phyloP scores from a whole-genome alignment of 108 stramenopile genomes.

The Pseudonitzschia delicatissima region DNA sequence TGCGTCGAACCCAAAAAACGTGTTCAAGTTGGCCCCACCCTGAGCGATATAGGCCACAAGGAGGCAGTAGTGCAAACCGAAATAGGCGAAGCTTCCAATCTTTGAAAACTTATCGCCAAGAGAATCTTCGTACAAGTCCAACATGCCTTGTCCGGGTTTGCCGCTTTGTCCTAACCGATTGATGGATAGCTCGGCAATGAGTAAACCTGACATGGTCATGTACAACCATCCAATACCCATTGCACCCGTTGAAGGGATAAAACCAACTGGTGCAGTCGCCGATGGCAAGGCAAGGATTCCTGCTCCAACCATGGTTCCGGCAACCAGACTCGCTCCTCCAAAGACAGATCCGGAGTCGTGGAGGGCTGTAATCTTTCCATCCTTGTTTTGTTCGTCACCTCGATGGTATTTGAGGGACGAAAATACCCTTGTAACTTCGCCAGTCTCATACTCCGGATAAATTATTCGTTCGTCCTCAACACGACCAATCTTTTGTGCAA shows the following conservation, averaged over 20 bases:
- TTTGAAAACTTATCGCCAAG: constrained; percentile 40
- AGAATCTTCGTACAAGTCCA: constrained; percentile 53
- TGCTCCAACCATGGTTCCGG: constrained; percentile 75
- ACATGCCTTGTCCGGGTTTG: constrained; percentile 50
- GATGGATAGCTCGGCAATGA: constrained; percentile 81
- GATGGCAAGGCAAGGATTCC: constrained; percentile 76
- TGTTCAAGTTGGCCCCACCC: constrained; percentile 62
- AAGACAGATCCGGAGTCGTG: constrained; percentile 47
- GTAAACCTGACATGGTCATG: constrained; percentile 84
- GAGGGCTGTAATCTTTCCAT: constrained; percentile 12
- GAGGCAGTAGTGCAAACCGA: constrained; percentile 80
- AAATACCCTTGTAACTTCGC: constrained; percentile 50
- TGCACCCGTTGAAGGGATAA: constrained; percentile 61
- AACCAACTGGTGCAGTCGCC: constrained; percentile 70
- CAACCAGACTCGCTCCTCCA: constrained; percentile 69
- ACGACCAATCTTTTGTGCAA: constrained; percentile 61
- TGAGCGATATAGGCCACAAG: constrained; percentile 84
- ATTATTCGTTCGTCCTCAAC: constrained; percentile 60
- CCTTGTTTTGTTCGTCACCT: constrained; percentile 2
- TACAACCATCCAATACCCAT: constrained; percentile 71
- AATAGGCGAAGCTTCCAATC: constrained; percentile 70
- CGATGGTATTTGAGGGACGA: constrained; percentile 49
- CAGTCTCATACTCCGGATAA: constrained; percentile 46
- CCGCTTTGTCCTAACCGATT: constrained; percentile 70
- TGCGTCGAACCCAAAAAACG: constrained; percentile 26